Percentiles rank a stretch among this genome's conserved stretches.
phyloP scores from a whole-genome alignment of 805 yeast species.

The Saccharomyces eubayanus region DNA sequence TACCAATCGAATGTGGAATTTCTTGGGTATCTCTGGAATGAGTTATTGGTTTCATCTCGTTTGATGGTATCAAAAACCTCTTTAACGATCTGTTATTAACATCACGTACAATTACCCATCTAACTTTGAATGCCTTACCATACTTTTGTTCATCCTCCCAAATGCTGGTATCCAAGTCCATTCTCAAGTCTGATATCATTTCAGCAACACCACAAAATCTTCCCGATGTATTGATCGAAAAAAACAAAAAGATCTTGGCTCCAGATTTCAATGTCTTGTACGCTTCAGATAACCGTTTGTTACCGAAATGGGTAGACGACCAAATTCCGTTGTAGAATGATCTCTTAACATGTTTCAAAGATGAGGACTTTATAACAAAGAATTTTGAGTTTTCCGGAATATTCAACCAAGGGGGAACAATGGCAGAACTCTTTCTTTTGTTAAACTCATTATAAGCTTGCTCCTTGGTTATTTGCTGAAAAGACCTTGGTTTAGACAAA shows the following conservation, averaged over 20 bases:
- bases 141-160: slow-evolving; percentile 43
- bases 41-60: slow-evolving; percentile 45
- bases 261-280: slow-evolving; percentile 17
- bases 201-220: slow-evolving; percentile 52
- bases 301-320: slow-evolving; percentile 54
- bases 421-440: slow-evolving; percentile 8
- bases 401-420: slow-evolving; percentile 21
- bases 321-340: slow-evolving; percentile 44
- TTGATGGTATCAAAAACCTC: slow-evolving; percentile 37
- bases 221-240: slow-evolving; percentile 52
- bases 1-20: slow-evolving; percentile 41
- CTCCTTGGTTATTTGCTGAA: not conserved
- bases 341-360: slow-evolving; percentile 40
- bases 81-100: slow-evolving; percentile 42
- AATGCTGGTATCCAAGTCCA: slow-evolving; percentile 31
- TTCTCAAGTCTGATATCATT: slow-evolving; percentile 34
- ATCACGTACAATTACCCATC: slow-evolving; percentile 46
- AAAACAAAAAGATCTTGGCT: slow-evolving; percentile 40
- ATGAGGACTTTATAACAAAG: slow-evolving; percentile 51
- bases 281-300: slow-evolving; percentile 42
- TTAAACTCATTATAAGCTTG: not conserved
- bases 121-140: slow-evolving; percentile 45
- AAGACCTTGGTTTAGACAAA: not conserved
- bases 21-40: slow-evolving; percentile 58
- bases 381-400: slow-evolving; percentile 31